A percentile compares a stretch with the other conserved stretches of the same genome.
Conservation (phyloP, 2,329 filamentous ascomycete genomes). For the Thelonectria olida region DNA sequence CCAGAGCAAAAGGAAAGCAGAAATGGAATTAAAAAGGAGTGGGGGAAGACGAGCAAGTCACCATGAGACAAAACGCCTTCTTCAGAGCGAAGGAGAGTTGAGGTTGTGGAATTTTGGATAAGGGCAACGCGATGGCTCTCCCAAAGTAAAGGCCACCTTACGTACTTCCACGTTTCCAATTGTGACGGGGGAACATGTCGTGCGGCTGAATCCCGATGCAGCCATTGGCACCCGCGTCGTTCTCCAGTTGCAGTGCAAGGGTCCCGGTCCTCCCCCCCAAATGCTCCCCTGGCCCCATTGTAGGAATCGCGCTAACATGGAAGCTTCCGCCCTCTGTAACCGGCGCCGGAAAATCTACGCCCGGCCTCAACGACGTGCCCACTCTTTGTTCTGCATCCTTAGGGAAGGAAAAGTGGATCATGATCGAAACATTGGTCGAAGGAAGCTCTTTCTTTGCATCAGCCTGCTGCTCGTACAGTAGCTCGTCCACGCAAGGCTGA, state of each 20-base stretch:
- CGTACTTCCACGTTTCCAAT: conserved; percentile 24
- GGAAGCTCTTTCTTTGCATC: conserved; percentile 11
- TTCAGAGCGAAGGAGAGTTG: conserved; percentile 3
- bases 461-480: conserved; percentile 25
- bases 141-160: conserved; percentile 27
- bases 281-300: not conserved
- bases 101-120: conserved; percentile 1
- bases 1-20: not conserved
- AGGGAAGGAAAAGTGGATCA: not conserved
- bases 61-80: conserved; percentile 17
- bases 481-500: conserved; percentile 33
- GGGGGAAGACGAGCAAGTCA: conserved; percentile 7
- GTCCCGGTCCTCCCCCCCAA: conserved; percentile 1
- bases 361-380: not conserved
- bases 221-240: not conserved
- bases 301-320: not conserved
- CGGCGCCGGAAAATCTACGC: conserved; percentile 13
- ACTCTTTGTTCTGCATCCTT: not conserved
- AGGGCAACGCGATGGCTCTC: conserved; percentile 7
- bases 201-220: conserved; percentile 13
- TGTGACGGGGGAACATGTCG: not conserved
- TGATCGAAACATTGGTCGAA: not conserved
- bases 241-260: conserved; percentile 1
- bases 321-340: not conserved
- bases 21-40: conserved; percentile 6